Evolutionary conservation across 352 stramenopile species (phyloP).

Genomic region (Lagenidium sp.): DNA sequence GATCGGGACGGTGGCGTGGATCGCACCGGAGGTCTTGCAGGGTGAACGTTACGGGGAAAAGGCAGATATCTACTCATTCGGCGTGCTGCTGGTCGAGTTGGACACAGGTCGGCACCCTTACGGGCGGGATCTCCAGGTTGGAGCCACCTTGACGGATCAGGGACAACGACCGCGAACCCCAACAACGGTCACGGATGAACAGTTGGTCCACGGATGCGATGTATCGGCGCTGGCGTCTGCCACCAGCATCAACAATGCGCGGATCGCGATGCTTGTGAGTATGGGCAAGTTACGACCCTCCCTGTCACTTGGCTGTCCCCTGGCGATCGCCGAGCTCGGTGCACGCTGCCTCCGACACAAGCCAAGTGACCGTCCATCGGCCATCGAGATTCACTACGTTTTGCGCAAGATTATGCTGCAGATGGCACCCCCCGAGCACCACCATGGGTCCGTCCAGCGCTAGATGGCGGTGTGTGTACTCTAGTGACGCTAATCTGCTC

Average conservation of each 20-base stretch:
- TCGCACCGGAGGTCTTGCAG: slow-evolving; percentile 16
- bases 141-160: too few relatives aligned
- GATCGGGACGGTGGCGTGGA: slow-evolving; percentile 16
- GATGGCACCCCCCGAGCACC: too few relatives aligned
- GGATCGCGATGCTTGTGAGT: slow-evolving; percentile 15
- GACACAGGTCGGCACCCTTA: slow-evolving; percentile 13
- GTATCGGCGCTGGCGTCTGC: not conserved
- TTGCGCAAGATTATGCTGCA: slow-evolving; percentile 11
- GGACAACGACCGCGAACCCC: too few relatives aligned
- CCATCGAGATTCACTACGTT: slow-evolving; percentile 15
- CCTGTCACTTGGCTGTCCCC: slow-evolving; percentile 6
- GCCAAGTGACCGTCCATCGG: slow-evolving; percentile 10
- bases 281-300: slow-evolving; percentile 9
- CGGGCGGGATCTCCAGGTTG: not conserved
- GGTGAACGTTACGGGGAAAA: slow-evolving; percentile 22
- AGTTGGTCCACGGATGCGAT: too few relatives aligned
- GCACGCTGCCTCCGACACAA: slow-evolving; percentile 11
- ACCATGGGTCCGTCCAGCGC: too few relatives aligned
- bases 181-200: too few relatives aligned
- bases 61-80: slow-evolving; percentile 25
- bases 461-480: too few relatives aligned
- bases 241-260: slow-evolving; percentile 6
- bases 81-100: slow-evolving; percentile 19
- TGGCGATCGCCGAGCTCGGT: slow-evolving; percentile 5
- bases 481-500: too few relatives aligned